Evolutionary conservation across 2,329 filamentous ascomycete genomes (phyloP).

Genomic region (Neonectria sp.): DNA sequence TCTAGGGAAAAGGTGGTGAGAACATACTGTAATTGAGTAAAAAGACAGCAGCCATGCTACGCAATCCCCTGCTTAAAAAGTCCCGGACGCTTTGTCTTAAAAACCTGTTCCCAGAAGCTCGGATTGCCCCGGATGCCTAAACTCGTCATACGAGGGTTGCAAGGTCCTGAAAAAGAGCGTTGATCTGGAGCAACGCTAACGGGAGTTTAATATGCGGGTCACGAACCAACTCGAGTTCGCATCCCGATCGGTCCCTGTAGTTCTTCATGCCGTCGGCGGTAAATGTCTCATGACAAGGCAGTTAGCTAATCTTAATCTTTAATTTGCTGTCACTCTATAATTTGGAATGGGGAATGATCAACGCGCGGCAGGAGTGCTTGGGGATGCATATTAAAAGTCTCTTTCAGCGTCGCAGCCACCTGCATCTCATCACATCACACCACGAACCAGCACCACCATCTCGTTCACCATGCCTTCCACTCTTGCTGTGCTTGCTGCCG

Average conservation of each 20-base stretch:
- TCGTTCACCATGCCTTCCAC: slow-evolving; percentile 38
- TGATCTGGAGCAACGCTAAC: slow-evolving; percentile 15
- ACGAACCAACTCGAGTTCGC: slow-evolving; percentile 18
- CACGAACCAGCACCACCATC: slow-evolving; percentile 10
- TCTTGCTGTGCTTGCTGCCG: slow-evolving; percentile 37
- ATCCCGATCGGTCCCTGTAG: slow-evolving; percentile 1
- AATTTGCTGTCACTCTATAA: slow-evolving; percentile 3
- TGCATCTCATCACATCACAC: slow-evolving; percentile 22
- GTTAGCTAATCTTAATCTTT: slow-evolving; percentile 20
- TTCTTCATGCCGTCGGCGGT: not conserved
- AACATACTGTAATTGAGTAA: too few relatives aligned
- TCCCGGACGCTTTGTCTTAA: not conserved
- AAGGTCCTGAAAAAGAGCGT: not conserved
- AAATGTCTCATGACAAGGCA: slow-evolving; percentile 3
- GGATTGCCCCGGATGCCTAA: not conserved
- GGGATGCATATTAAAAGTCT: slow-evolving; percentile 33
- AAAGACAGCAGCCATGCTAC: too few relatives aligned
- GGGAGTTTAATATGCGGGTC: slow-evolving; percentile 16
- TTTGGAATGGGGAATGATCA: slow-evolving; percentile 22
- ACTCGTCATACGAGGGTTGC: slow-evolving; percentile 9
- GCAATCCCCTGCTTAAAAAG: not conserved
- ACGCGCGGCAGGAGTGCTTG: slow-evolving; percentile 10
- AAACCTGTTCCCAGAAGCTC: not conserved
- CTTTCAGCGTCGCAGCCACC: slow-evolving; percentile 17
- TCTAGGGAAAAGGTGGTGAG: too few relatives aligned